phyloP scores from a whole-genome alignment of 495 filamentous ascomycete genomes.

The Daldinia bambusicola region DNA sequence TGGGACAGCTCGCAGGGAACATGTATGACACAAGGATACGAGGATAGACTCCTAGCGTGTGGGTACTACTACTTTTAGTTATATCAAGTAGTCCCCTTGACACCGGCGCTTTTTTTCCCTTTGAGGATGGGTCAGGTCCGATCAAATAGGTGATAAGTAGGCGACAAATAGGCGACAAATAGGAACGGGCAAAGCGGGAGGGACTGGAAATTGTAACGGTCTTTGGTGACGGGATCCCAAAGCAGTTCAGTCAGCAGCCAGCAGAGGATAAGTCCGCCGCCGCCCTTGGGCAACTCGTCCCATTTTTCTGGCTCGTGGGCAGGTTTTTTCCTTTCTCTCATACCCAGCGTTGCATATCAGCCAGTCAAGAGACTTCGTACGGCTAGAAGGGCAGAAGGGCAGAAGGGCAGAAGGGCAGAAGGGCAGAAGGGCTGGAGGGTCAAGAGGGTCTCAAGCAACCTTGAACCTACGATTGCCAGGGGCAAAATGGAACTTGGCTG shows the following conservation, averaged over 20 bases:
- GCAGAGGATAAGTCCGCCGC: constrained; percentile 36
- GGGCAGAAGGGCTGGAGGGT: too few species aligned
- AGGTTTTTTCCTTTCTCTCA: constrained; percentile 24
- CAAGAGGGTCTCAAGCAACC: constrained; percentile 27
- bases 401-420: too few species aligned
- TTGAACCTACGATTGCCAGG: constrained; percentile 42
- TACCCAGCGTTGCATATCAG: constrained; percentile 24
- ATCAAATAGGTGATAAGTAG: constrained; percentile 18
- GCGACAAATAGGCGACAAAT: constrained; percentile 3
- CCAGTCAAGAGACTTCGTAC: constrained; percentile 36
- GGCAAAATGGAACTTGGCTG: constrained; percentile 40
- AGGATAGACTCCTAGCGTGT: constrained; percentile 29
- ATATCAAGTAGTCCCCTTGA: constrained; percentile 25
- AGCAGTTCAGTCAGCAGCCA: constrained; percentile 10
- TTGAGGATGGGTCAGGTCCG: constrained; percentile 23
- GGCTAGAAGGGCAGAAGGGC: too few species aligned
- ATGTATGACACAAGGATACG: constrained; percentile 45
- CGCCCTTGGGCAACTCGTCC: constrained; percentile 38
- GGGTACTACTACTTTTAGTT: constrained; percentile 41
- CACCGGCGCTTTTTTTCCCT: constrained; percentile 11
- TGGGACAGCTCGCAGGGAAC: constrained; percentile 39
- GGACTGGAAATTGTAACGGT: constrained; percentile 21
- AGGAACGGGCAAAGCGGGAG: constrained; percentile 6
- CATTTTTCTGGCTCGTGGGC: constrained; percentile 42
- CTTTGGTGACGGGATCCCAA: constrained; percentile 30